Evolutionary conservation across 2,329 filamentous ascomycete species (phyloP).

Genomic region (Coniochaeta prunicola): DNA sequence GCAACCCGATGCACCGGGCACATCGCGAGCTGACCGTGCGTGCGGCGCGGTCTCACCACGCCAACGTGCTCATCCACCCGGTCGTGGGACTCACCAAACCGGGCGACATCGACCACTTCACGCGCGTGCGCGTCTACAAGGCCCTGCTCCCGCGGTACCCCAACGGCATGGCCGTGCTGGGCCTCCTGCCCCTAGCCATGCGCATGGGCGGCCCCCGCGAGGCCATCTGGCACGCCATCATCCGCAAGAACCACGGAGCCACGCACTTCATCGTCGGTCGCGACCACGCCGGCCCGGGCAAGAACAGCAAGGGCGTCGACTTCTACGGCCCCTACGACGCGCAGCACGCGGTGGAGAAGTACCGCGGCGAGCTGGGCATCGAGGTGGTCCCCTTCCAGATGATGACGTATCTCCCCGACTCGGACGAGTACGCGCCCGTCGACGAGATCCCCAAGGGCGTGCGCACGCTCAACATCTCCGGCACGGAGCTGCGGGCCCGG

Average conservation of each 20-base stretch:
- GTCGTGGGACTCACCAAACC: slow-evolving; percentile 98
- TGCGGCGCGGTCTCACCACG: slow-evolving; percentile 89
- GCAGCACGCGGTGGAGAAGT: slow-evolving; percentile 92
- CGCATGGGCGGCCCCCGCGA: slow-evolving; percentile 98
- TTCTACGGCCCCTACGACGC: slow-evolving; percentile 99
- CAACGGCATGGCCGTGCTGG: slow-evolving; percentile 97
- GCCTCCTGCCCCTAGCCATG: slow-evolving; percentile 93
- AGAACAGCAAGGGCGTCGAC: slow-evolving; percentile 94
- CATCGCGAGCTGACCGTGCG: slow-evolving; percentile 97
- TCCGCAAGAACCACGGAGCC: slow-evolving; percentile 98
- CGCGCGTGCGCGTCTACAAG: slow-evolving; percentile 97
- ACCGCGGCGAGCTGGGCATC: slow-evolving; percentile 93
- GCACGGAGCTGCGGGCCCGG: slow-evolving; percentile 84
- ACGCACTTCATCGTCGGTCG: slow-evolving; percentile 99
- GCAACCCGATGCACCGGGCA: slow-evolving; percentile 98
- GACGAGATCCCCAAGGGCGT: slow-evolving; percentile 80
- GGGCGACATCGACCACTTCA: slow-evolving; percentile 99
- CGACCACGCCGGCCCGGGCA: slow-evolving; percentile 95
- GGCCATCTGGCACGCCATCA: slow-evolving; percentile 99
- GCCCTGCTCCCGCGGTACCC: slow-evolving; percentile 93
- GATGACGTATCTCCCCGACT: slow-evolving; percentile 98
- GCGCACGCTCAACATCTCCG: slow-evolving; percentile 82
- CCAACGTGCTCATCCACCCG: slow-evolving; percentile 98
- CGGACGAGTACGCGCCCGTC: slow-evolving; percentile 90
- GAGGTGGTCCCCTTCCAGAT: slow-evolving; percentile 99